A percentile compares a stretch with the other conserved stretches of the same genome.
Evolutionary conservation across 768 basidiomycete genomes (phyloP).

Genomic region (Leccinum variicolor): DNA sequence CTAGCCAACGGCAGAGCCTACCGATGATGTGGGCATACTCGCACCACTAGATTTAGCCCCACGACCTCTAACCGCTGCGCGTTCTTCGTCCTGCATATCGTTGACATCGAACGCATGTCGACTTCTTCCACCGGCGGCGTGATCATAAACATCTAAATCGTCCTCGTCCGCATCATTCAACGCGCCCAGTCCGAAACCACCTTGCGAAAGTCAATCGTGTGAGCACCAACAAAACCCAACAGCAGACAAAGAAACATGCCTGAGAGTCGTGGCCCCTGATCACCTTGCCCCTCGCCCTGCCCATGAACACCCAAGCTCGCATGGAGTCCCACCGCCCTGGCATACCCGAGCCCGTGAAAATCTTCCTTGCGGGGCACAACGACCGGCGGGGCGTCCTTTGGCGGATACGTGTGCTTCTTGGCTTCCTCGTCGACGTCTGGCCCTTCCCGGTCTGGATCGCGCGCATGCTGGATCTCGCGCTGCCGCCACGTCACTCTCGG

Average conservation of each 20-base stretch:
- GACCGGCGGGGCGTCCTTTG: slow-evolving; percentile 69
- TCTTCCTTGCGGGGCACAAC: slow-evolving; percentile 69
- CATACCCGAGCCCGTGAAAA: slow-evolving; percentile 78
- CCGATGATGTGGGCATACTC: slow-evolving; percentile 4
- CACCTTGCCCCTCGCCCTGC: slow-evolving; percentile 14
- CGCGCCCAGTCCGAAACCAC: slow-evolving; percentile 86
- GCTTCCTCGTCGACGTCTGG: slow-evolving; percentile 75
- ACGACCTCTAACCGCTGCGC: slow-evolving; percentile 40
- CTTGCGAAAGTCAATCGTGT: slow-evolving; percentile 33
- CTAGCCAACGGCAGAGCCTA: background rate
- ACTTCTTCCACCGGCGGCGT: slow-evolving; percentile 35
- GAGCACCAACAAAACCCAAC: background rate
- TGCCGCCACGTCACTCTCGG: slow-evolving; percentile 79
- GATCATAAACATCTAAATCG: slow-evolving; percentile 82
- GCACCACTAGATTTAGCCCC: slow-evolving; percentile 6
- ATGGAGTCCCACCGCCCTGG: slow-evolving; percentile 57
- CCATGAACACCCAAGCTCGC: slow-evolving; percentile 49
- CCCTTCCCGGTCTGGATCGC: slow-evolving; percentile 35
- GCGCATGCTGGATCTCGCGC: slow-evolving; percentile 67
- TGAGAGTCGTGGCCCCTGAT: slow-evolving; percentile 52
- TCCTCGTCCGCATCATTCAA: slow-evolving; percentile 94
- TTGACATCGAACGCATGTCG: slow-evolving; percentile 63
- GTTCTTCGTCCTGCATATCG: slow-evolving; percentile 64
- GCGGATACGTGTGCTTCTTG: slow-evolving; percentile 82
- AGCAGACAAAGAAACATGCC: slow-evolving; percentile 35